A percentile compares a stretch with the other conserved stretches of the same genome.
These are phyloP conservation scores for Geranium brycei DNA, from an alignment of 345 rosid genomes.

Conservation along the genomic window DNA sequence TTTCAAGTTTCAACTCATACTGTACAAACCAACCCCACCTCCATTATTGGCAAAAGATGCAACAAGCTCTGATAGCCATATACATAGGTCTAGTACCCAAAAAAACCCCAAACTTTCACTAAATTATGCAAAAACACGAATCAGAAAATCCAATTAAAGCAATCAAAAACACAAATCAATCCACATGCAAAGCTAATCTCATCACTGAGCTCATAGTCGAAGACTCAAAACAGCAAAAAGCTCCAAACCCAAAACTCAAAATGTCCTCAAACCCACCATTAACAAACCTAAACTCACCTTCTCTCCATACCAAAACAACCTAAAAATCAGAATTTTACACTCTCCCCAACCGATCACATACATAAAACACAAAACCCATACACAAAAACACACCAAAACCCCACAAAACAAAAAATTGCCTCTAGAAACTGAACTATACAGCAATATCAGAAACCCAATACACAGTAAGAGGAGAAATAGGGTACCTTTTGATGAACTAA, in stretches of 20 bases:
- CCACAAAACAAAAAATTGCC: not conserved
- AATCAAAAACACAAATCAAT: not conserved
- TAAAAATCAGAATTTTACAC: not conserved
- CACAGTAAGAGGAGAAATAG: not conserved
- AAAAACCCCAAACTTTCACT: not conserved
- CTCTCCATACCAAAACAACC: not conserved
- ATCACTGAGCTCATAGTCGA: not conserved
- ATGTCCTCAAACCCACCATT: not conserved
- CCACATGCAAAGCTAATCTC: not conserved
- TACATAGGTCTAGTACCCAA: not conserved
- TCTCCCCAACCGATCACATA: not conserved
- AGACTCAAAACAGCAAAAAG: not conserved
- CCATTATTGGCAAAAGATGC: not conserved
- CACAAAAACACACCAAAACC: not conserved
- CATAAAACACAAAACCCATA: not conserved
- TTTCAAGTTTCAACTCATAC: not conserved
- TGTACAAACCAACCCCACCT: not conserved
- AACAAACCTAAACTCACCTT: not conserved
- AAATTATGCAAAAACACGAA: not conserved
- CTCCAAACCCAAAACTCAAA: not conserved
- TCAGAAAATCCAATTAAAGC: not conserved
- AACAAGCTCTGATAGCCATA: not conserved
- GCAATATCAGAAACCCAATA: not conserved
- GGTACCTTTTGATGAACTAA: slow-evolving; percentile 1
- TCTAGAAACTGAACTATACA: not conserved